Evolutionary conservation across 2,329 filamentous ascomycete genomes (phyloP).

Genomic region (Lecanosticta acicola): DNA sequence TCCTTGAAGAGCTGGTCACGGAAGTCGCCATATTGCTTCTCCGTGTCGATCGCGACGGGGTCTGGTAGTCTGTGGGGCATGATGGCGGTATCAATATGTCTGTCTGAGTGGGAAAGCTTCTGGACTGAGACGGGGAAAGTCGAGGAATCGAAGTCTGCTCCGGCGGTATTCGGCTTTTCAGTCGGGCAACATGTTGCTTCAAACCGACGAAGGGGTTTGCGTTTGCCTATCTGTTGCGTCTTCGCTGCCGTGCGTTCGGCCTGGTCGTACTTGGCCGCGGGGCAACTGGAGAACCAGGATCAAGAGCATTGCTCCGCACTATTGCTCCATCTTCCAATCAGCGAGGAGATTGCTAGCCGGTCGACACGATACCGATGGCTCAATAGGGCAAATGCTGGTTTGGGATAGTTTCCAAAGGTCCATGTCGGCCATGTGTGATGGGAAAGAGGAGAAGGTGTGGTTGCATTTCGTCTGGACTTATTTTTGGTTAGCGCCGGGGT

Average conservation of each 20-base stretch:
- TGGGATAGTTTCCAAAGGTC: too few relatives aligned
- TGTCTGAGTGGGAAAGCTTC: neutral
- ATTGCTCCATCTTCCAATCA: too few relatives aligned
- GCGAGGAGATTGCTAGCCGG: too few relatives aligned
- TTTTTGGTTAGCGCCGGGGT: too few relatives aligned
- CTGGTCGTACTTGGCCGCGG: slow-evolving; percentile 1
- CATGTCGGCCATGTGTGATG: too few relatives aligned
- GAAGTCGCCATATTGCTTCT: slow-evolving; percentile 13
- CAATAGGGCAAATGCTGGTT: too few relatives aligned
- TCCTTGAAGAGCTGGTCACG: slow-evolving; percentile 13
- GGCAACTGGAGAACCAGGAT: slow-evolving; percentile 1
- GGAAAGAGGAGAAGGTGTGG: too few relatives aligned
- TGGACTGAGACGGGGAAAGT: neutral
- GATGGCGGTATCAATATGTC: neutral
- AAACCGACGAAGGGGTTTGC: neutral
- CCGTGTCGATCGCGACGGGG: slow-evolving; percentile 5
- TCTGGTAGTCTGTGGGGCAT: slow-evolving; percentile 13
- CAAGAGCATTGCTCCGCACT: too few relatives aligned
- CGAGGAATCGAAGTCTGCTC: neutral
- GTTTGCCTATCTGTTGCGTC: neutral
- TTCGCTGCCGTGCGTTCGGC: neutral
- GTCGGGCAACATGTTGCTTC: neutral
- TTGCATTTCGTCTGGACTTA: too few relatives aligned
- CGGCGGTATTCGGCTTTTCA: neutral
- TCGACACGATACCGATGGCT: too few relatives aligned